phyloP scores from a whole-genome alignment of 331 rosid genomes.

The Pyrus hybrid region DNA sequence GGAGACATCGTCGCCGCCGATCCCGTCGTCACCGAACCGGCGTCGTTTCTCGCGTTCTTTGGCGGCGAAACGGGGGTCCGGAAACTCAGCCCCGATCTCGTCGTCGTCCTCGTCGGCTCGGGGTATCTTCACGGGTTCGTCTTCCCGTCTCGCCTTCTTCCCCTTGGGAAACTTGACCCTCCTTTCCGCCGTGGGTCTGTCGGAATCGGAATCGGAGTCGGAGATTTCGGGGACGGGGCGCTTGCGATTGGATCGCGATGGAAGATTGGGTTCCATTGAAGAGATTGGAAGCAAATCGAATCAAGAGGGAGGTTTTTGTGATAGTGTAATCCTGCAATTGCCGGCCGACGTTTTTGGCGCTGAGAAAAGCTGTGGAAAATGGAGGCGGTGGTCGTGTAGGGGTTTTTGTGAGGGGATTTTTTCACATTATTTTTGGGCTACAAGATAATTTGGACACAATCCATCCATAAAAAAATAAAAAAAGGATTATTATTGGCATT shows the following conservation, averaged over 20 bases:
- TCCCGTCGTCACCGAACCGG: constrained; percentile 38
- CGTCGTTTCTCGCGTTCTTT: constrained; percentile 60
- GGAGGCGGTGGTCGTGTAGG: not conserved
- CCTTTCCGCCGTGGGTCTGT: constrained; percentile 48
- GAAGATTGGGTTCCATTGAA: constrained; percentile 40
- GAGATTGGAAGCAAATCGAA: not conserved
- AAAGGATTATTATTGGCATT: too few species aligned
- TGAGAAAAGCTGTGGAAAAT: not conserved
- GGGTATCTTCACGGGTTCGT: constrained; percentile 24
- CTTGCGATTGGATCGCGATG: constrained; percentile 53
- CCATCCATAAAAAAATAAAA: too few species aligned
- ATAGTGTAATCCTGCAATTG: not conserved
- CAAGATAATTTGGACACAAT: too few species aligned
- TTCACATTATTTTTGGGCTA: too few species aligned
- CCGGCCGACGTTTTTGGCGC: not conserved
- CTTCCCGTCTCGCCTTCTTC: constrained; percentile 59
- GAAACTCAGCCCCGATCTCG: constrained; percentile 17
- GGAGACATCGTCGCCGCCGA: constrained; percentile 26
- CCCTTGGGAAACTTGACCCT: constrained; percentile 86
- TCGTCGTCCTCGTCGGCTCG: constrained; percentile 16
- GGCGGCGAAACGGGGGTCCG: constrained; percentile 51
- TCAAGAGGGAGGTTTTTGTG: not conserved
- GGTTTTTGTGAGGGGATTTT: too few species aligned
- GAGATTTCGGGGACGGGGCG: constrained; percentile 32
- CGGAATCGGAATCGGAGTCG: constrained; percentile 7